Evolutionary conservation across 768 basidiomycete species (phyloP).

Genomic region (Collybia mongolica): DNA sequence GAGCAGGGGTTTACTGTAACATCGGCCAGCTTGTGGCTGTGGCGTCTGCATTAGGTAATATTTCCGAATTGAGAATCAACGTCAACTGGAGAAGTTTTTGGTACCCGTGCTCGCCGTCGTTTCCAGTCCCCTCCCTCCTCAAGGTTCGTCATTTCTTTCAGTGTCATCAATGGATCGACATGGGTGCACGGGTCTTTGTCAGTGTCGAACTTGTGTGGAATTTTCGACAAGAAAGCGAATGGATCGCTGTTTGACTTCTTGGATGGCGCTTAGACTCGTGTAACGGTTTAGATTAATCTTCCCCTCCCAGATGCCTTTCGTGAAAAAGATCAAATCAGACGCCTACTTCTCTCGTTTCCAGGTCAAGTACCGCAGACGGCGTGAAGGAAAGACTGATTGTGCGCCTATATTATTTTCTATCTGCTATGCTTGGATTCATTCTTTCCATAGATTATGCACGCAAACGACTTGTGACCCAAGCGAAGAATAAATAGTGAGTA

Average conservation of each 20-base stretch:
- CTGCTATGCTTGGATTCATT: slow-evolving; percentile 11
- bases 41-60: slow-evolving; percentile 26
- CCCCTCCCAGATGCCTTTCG: slow-evolving; percentile 81
- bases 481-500: slow-evolving; percentile 97
- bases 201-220: background rate
- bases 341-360: slow-evolving; percentile 99
- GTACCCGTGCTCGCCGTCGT: slow-evolving; percentile 19
- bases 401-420: slow-evolving; percentile 22
- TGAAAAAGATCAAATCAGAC: slow-evolving; percentile 94
- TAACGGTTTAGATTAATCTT: slow-evolving; percentile 4
- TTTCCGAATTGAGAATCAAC: slow-evolving; percentile 9
- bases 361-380: slow-evolving; percentile 96
- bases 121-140: slow-evolving; percentile 31
- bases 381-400: slow-evolving; percentile 99
- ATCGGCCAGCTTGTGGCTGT: slow-evolving; percentile 10
- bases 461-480: slow-evolving; percentile 94
- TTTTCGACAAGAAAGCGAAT: slow-evolving; percentile 10
- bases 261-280: slow-evolving; percentile 28
- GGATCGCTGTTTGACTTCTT: slow-evolving; percentile 24
- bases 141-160: slow-evolving; percentile 33
- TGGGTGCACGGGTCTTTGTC: too few species aligned
- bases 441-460: slow-evolving; percentile 85
- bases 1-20: background rate
- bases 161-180: background rate
- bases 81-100: slow-evolving; percentile 6